Conservation (phyloP, 2,329 filamentous ascomycete genomes). For the Exophiala dermatitidis region DNA sequence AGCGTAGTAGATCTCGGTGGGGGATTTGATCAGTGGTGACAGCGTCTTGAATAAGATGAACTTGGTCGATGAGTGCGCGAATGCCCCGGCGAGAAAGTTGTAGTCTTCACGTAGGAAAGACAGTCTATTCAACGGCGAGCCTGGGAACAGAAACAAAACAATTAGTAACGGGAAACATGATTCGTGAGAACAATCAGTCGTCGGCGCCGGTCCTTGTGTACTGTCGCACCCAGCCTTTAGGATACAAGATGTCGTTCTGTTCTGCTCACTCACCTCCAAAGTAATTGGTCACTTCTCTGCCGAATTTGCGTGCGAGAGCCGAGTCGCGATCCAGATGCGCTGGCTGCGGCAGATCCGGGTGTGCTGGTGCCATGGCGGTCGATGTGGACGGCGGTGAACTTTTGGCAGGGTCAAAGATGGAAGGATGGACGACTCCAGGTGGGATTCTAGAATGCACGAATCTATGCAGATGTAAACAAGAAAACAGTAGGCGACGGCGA, state of each 20-base stretch:
- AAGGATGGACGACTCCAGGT: slow-evolving; percentile 9
- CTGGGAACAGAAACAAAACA: slow-evolving; percentile 29
- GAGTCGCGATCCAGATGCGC: slow-evolving; percentile 54
- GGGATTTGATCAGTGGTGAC: slow-evolving; percentile 60
- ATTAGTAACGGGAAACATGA: too few species aligned
- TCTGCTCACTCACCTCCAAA: slow-evolving; percentile 39
- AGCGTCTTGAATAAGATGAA: slow-evolving; percentile 78
- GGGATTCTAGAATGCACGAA: slow-evolving; percentile 16
- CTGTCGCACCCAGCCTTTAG: too few species aligned
- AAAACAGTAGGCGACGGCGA: neutral
- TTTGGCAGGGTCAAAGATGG: slow-evolving; percentile 12
- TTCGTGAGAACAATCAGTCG: too few species aligned
- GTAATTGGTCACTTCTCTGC: slow-evolving; percentile 46
- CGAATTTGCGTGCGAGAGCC: slow-evolving; percentile 44
- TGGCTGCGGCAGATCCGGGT: slow-evolving; percentile 45
- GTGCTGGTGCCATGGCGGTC: slow-evolving; percentile 14
- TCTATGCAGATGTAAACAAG: slow-evolving; percentile 3
- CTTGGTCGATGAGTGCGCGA: slow-evolving; percentile 41
- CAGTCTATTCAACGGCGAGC: slow-evolving; percentile 44
- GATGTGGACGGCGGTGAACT: neutral
- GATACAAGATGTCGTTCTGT: too few species aligned
- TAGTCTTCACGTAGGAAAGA: slow-evolving; percentile 45
- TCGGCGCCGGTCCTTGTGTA: too few species aligned
- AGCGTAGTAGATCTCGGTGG: slow-evolving; percentile 59
- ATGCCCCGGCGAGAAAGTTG: slow-evolving; percentile 42